These are phyloP conservation scores for Saturnispora galanensis DNA, from an alignment of 805 yeast genomes.

Conservation along the genomic window DNA sequence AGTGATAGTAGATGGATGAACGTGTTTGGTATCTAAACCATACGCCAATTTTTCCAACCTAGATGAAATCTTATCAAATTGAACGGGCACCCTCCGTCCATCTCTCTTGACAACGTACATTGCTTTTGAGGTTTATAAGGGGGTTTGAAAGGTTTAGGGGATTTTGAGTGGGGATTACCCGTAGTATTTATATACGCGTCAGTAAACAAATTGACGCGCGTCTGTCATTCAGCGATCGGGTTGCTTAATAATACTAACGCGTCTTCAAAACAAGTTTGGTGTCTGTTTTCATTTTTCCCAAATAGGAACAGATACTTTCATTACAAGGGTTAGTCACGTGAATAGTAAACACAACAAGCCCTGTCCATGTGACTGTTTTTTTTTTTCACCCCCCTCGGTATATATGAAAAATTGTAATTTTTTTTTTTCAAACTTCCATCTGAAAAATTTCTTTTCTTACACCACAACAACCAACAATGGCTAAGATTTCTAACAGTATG, in stretches of 20 bases:
- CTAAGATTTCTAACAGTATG: constrained; percentile 29
- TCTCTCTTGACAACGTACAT: constrained; percentile 89
- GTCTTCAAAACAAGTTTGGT: background rate
- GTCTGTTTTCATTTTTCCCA: too few relatives aligned
- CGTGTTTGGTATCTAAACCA: constrained; percentile 84
- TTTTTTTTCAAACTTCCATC: background rate
- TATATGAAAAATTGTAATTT: background rate
- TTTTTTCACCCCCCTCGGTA: background rate
- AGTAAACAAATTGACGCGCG: constrained; percentile 3
- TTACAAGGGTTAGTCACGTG: background rate
- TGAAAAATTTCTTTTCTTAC: background rate
- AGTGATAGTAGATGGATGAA: constrained; percentile 92
- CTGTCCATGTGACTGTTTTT: background rate
- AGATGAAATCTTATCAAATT: constrained; percentile 95
- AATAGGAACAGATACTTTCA: too few relatives aligned
- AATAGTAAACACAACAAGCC: background rate
- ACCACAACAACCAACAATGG: constrained; percentile 21
- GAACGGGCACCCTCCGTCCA: constrained; percentile 90
- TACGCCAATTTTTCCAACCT: constrained; percentile 88
- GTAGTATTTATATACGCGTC: constrained; percentile 8
- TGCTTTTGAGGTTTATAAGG: constrained; percentile 1
- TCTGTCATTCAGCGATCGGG: constrained; percentile 4
- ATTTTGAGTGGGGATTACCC: background rate
- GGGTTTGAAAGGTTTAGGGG: background rate
- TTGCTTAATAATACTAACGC: background rate